Base-by-base conservation (phyloP, 2,329 filamentous ascomycete genomes). In the Blumeria hordei region DNA sequence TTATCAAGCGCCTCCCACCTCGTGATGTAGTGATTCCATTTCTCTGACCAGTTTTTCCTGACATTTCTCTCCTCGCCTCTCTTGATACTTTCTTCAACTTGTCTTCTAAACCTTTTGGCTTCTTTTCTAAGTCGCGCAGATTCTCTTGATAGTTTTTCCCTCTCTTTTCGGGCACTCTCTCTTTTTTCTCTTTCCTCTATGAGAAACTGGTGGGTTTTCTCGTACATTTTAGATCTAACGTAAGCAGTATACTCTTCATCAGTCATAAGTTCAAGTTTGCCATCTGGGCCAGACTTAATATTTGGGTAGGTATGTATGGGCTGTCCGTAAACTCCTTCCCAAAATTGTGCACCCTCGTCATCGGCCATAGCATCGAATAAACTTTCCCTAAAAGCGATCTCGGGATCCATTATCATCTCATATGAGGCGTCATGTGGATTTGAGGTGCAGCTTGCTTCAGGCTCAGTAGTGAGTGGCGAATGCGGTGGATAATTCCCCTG, bases 361-460 rank as follows among this genome's bases (percentile, higher is more conserved):
- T 98, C 92, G 39, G 88, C 90, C 68, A 98, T 82, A 35, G 92
- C 92, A 67, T 98, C 92, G 69, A 96, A 96, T 5, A 98, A 80
- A 0, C 88, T 94, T 67, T 94, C 86, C 34, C 86, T 81, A 67
- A 98, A 98, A 0, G 90, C 87, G 0, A 75, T 72, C 43, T 87
- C 81, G 0, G 85, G 74, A 60, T 83, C 77, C 14, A 85, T 18
- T n/a, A 8, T 14, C 6, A 14, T 18, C 10, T 43, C 39, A 56
- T 68, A 66, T 7, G 66, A 67, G 56, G 70, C 68, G 58, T 70
- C 68, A 61, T 67, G 65, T 50, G 65, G 57, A 18, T 64, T 57
- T 7, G 66, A 66, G 47, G 68, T 64, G 49, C 69, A 58, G 44
- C 58, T 61, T 14, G 8, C 8, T 8, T 37, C 16, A 16, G 32